Evolutionary conservation across 495 filamentous ascomycete species (phyloP).

Genomic region (Cercophora scortea): DNA sequence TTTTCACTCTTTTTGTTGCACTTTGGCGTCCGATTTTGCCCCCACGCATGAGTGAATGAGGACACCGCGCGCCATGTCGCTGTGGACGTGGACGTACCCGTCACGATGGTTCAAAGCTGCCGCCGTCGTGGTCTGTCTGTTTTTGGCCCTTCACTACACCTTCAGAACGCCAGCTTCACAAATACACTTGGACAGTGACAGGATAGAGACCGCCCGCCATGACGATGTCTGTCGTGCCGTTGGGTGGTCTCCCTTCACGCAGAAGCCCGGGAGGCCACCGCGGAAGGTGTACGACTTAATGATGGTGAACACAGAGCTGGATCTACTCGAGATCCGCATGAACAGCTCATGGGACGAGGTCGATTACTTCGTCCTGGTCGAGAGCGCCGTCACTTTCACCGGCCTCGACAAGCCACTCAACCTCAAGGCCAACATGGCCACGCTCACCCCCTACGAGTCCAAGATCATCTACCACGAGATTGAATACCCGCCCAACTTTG

Average conservation of each 20-base stretch:
- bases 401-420: conserved; percentile 39
- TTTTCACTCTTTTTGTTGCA: too few relatives aligned
- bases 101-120: background rate
- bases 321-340: conserved; percentile 52
- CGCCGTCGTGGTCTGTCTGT: background rate
- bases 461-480: conserved; percentile 51
- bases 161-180: background rate
- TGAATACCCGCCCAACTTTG: conserved; percentile 29
- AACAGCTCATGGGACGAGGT: conserved; percentile 40
- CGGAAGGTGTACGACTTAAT: conserved; percentile 50
- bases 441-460: conserved; percentile 33
- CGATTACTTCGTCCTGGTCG: conserved; percentile 52
- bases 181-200: background rate
- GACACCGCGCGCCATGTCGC: too few relatives aligned
- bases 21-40: too few relatives aligned
- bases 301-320: conserved; percentile 47
- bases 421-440: conserved; percentile 31
- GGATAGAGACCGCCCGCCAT: background rate
- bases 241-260: conserved; percentile 27
- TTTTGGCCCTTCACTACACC: background rate
- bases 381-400: conserved; percentile 43
- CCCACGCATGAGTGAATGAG: too few relatives aligned
- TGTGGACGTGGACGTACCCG: background rate
- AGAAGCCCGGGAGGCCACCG: background rate
- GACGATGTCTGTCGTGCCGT: conserved; percentile 29